Conservation (phyloP, 139 green algal genomes). For the Chlamydomonas incerta region DNA sequence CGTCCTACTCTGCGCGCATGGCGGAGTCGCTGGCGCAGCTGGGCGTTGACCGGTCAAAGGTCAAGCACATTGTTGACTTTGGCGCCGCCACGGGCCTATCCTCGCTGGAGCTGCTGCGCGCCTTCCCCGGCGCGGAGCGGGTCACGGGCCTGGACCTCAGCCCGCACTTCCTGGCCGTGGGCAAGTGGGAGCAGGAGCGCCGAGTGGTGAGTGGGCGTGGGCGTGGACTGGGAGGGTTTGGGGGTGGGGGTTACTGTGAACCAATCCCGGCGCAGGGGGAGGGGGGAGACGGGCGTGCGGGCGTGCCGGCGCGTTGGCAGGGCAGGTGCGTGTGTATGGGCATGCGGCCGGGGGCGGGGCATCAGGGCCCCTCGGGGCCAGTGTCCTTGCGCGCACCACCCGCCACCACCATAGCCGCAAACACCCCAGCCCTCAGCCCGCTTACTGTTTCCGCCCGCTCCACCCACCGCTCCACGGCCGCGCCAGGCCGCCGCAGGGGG, state of each 20-base stretch:
- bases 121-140: conserved; percentile 63
- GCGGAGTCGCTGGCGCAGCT: conserved; percentile 63
- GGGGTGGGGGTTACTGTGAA: too few relatives aligned
- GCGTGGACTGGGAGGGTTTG: too few relatives aligned
- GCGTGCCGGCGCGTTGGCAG: too few relatives aligned
- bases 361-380: too few relatives aligned
- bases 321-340: too few relatives aligned
- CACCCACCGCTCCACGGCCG: background rate
- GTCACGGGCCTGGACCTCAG: conserved; percentile 84
- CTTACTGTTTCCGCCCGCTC: too few relatives aligned
- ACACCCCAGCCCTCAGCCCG: too few relatives aligned
- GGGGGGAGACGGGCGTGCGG: too few relatives aligned
- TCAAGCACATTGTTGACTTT: conserved; percentile 69
- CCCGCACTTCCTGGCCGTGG: conserved; percentile 82
- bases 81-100: conserved; percentile 78
- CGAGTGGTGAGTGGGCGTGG: conserved; percentile 28
- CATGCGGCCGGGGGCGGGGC: too few relatives aligned
- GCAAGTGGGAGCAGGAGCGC: conserved; percentile 63
- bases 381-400: too few relatives aligned
- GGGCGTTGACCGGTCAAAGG: background rate
- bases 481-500: conserved; percentile 23
- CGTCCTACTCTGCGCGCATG: conserved; percentile 58
- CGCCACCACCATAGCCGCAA: too few relatives aligned
- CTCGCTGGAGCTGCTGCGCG: conserved; percentile 65
- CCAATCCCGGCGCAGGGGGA: too few relatives aligned